Conservation (phyloP, 805 yeast species). For the Wickerhamia fluorescens region DNA sequence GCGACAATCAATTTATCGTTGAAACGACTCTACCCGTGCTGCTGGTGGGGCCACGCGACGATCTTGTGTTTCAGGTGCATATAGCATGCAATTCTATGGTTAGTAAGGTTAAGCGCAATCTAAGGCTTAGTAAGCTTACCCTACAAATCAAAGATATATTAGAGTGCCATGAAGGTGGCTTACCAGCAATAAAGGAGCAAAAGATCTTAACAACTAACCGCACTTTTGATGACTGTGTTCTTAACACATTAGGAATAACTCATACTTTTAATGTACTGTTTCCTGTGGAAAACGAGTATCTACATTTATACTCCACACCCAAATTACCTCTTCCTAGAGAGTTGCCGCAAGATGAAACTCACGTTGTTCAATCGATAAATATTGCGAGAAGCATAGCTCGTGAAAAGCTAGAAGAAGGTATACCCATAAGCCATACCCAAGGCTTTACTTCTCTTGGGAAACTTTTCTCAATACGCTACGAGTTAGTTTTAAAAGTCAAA, state of each 20-base stretch:
- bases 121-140: conserved; percentile 38
- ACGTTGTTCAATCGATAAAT: conserved; percentile 9
- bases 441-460: conserved; percentile 46
- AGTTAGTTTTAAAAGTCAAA: conserved; percentile 42
- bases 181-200: conserved; percentile 41
- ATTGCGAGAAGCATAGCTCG: conserved; percentile 15
- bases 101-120: conserved; percentile 20
- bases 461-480: conserved; percentile 46
- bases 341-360: conserved; percentile 3
- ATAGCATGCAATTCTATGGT: conserved; percentile 33
- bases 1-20: conserved; percentile 42
- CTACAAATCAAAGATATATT: conserved; percentile 48
- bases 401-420: conserved; percentile 28
- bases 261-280: conserved; percentile 18
- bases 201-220: conserved; percentile 29
- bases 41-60: conserved; percentile 55
- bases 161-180: conserved; percentile 47
- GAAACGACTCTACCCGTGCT: conserved; percentile 43
- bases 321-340: too few relatives aligned
- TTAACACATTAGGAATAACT: conserved; percentile 21
- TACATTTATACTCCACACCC: conserved; percentile 15
- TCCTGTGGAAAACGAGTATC: conserved; percentile 31
- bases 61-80: conserved; percentile 30
- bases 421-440: conserved; percentile 40
- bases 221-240: conserved; percentile 13